Evolutionary conservation across 768 basidiomycete species (phyloP).

Genomic region (Jaapia argillacea): DNA sequence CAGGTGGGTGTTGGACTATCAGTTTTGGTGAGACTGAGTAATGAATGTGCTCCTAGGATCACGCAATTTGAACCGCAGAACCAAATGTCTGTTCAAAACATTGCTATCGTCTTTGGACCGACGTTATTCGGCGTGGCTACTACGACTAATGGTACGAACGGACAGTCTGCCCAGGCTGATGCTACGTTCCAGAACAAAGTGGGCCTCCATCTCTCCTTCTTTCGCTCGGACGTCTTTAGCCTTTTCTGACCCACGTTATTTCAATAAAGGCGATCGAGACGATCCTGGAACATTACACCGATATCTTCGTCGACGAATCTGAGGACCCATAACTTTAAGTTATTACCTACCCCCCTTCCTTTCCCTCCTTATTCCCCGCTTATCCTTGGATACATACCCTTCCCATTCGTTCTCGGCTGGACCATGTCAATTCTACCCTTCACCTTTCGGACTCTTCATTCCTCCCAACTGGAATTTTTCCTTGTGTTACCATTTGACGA

Average conservation of each 20-base stretch:
- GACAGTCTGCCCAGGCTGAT: slow-evolving; percentile 54
- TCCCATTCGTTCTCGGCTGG: too few relatives aligned
- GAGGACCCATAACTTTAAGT: slow-evolving; percentile 25
- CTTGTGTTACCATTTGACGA: too few relatives aligned
- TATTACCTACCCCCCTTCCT: slow-evolving; percentile 14
- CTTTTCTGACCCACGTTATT: too few relatives aligned
- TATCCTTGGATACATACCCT: too few relatives aligned
- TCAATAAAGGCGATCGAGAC: slow-evolving; percentile 98
- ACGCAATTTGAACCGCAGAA: slow-evolving; percentile 67
- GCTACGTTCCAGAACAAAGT: slow-evolving; percentile 68
- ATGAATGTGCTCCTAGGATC: slow-evolving; percentile 38
- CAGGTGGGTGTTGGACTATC: slow-evolving; percentile 41
- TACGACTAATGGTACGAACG: slow-evolving; percentile 31
- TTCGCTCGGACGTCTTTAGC: not conserved
- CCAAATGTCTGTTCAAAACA: slow-evolving; percentile 87
- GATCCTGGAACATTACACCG: slow-evolving; percentile 86
- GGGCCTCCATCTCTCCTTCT: slow-evolving; percentile 3
- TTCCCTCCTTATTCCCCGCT: too few relatives aligned
- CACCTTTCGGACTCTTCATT: too few relatives aligned
- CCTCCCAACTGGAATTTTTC: too few relatives aligned
- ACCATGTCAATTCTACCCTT: too few relatives aligned
- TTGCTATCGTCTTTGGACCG: slow-evolving; percentile 97
- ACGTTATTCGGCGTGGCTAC: slow-evolving; percentile 69
- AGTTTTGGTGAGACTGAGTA: not conserved
- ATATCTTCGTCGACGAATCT: slow-evolving; percentile 92